Evolutionary conservation across 306 rosid species (phyloP), one percentile per base, ranked within the genome.

Genomic region (Delonix regia): DNA sequence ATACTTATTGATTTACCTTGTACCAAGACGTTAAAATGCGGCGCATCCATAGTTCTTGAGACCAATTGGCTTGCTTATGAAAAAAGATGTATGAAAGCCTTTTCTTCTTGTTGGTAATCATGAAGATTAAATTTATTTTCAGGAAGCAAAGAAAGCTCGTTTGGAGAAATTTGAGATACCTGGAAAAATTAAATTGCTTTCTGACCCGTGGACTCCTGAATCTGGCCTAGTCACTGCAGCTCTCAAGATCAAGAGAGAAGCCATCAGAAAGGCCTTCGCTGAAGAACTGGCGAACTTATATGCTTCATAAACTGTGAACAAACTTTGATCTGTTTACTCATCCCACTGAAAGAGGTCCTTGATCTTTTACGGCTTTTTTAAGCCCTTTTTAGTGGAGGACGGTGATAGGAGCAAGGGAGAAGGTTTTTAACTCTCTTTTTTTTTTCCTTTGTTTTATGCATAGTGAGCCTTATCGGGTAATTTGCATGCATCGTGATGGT

Each of bases 181-280:
- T 65, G 92, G 89, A 48, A 93, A 93, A 85, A 77, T 93, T 79
- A 90, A 76, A 78, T 79, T 93, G 84, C 86, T 96, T 80, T 82
- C 83, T 0, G 87, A 88, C 12, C 88, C 91, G 1, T 96, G 99
- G 99, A 90, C 96, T 80, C 97, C 94, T 11, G 98, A 96, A 71
- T 62, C 91, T 45, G 99, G 98, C 64, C 85, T 96, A 52, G 98
- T 93, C 60, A 96, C 99, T 16, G 98, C 93, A 42, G 99, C 99
- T 62, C 97, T 96, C 81, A 93, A 96, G 92, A 77, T 93, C 82
- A 96, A 96, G 83, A 91, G 99, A 91, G 99, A 96, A 11, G 57
- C 83, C 55, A 87, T 90, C 67, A 85, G 86, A 80, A 96, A 87
- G 89, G 75, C 91, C 60, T 91, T 91, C 80, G 48, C 89, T 12